Evolutionary conservation across 2,329 filamentous ascomycete species (phyloP), one percentile per base, ranked within the genome.

Genomic region (Gliomastix tumulicola): DNA sequence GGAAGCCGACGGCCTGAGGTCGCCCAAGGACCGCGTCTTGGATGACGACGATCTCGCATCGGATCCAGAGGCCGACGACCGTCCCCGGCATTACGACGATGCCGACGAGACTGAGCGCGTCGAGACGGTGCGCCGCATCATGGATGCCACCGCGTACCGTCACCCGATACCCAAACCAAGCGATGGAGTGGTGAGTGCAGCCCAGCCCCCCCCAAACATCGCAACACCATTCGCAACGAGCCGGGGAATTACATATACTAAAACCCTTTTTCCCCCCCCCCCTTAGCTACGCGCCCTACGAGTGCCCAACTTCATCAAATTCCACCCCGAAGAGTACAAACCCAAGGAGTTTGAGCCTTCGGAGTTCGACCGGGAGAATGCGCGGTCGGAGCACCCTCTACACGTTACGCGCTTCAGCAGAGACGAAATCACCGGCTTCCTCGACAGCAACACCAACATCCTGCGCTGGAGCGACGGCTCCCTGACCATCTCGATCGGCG

Each of bases 391-490:
- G 48, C 55, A 76, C 59, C 62, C 83, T 21, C 72, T 79, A 49
- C 76, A 78, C 25, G 80, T 82, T 3, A 70, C 85, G 33, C 79
- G 84, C 42, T 86, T 81, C 60, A 77, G 82, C 37, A 76, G 73
- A 49, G 79, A 86, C 40, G 68, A 78, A 9, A 70, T 69, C n/a
- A 82, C 77, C 2, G 71, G 74, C 34, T 65, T 78, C 42, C 66
- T 88, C 11, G 76, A 84, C 53, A 88, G 84, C 51, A 90, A 90
- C 53, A 76, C 85, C 3, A 74, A 81, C 43, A 64, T 90, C 21
- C 76, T 86, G 51, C 75, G 76, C 47, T 90, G 85, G 85, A 87
- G 80, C 42, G 85, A 90, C 51, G 85, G 85, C 20, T 87, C 82
- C 5, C 65, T 86, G 13, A 88, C 84, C 10, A 65, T 90, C 18